phyloP scores from a whole-genome alignment of 192 early-diverging fungal species.

The Dissophora ornata region DNA sequence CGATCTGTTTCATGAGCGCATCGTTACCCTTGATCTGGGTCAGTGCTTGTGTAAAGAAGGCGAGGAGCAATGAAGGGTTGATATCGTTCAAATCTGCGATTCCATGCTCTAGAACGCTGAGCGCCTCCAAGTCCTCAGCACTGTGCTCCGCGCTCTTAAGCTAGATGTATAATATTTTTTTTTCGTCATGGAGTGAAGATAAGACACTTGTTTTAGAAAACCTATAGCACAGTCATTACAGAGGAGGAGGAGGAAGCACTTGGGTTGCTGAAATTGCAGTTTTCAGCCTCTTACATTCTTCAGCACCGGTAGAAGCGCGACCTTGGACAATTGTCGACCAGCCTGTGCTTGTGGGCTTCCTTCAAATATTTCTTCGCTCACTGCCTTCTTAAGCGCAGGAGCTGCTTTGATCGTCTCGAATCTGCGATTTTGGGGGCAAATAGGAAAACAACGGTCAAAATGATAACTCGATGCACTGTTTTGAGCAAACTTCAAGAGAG shows the following conservation, averaged over 20 bases:
- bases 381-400: constrained; percentile 19
- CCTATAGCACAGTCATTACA: no score
- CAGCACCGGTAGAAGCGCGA: constrained; percentile 43
- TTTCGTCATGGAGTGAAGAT: no score
- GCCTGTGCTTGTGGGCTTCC: constrained; percentile 34
- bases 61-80: constrained; percentile 53
- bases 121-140: constrained; percentile 53
- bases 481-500: no score
- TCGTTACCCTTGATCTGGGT: constrained; percentile 43
- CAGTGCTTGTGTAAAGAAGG: constrained; percentile 52
- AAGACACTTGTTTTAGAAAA: no score
- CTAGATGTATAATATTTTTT: no score
- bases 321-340: constrained; percentile 44
- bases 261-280: no score
- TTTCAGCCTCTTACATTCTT: constrained; percentile 26
- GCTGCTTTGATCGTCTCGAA: constrained; percentile 43
- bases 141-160: constrained; percentile 55
- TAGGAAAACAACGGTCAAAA: no score
- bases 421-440: background rate
- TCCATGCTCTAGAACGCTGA: constrained; percentile 54
- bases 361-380: constrained; percentile 30
- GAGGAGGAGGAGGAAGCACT: no score
- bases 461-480: no score
- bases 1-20: constrained; percentile 29
- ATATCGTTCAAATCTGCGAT: constrained; percentile 53